phyloP scores from a whole-genome alignment of 352 stramenopile genomes.

The Phytophthora fragariaefolia region DNA sequence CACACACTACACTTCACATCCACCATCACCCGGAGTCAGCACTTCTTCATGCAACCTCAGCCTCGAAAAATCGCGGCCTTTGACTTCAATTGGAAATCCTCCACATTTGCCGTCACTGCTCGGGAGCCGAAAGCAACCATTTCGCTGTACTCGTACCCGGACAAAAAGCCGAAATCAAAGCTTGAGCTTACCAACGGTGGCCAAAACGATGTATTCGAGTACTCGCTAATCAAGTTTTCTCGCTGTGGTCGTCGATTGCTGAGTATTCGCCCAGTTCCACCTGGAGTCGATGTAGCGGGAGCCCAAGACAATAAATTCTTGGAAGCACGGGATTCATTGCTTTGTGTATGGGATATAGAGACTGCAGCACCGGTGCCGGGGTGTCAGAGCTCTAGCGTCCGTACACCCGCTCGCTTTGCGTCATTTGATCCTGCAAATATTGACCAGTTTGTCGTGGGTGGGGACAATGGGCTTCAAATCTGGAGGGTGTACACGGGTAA shows the following conservation, averaged over 20 bases:
- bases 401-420: constrained; percentile 43
- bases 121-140: constrained; percentile 66
- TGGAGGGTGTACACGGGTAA: constrained; percentile 73
- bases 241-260: constrained; percentile 65
- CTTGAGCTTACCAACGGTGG: constrained; percentile 30
- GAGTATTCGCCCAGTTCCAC: constrained; percentile 45
- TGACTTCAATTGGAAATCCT: constrained; percentile 65
- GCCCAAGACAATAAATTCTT: not conserved
- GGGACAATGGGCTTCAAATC: constrained; percentile 64
- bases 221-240: constrained; percentile 72
- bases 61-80: constrained; percentile 68
- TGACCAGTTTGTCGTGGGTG: constrained; percentile 70
- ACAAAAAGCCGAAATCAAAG: constrained; percentile 77
- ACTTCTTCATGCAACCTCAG: constrained; percentile 64
- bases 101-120: constrained; percentile 60
- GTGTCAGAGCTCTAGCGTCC: constrained; percentile 32
- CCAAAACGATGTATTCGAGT: constrained; percentile 54
- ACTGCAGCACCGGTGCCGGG: constrained; percentile 55
- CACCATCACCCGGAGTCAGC: constrained; percentile 60
- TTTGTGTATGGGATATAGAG: constrained; percentile 77
- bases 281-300: not conserved
- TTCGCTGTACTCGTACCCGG: constrained; percentile 71
- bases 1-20: constrained; percentile 79
- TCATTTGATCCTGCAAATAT: constrained; percentile 76
- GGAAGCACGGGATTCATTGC: constrained; percentile 12